phyloP scores from a whole-genome alignment of 2,329 filamentous ascomycete species.

The Aspergillus flavus region DNA sequence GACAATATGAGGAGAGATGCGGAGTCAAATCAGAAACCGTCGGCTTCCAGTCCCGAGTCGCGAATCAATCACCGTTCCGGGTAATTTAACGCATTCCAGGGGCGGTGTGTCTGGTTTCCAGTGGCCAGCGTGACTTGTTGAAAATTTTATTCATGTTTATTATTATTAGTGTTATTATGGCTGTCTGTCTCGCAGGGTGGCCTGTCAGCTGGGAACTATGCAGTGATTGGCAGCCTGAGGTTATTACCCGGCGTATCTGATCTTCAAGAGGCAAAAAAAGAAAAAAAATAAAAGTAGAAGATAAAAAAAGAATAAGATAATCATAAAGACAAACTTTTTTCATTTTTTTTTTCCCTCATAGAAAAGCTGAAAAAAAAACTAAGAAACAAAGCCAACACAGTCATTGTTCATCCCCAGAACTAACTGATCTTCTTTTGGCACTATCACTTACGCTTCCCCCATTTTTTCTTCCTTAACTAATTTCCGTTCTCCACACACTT shows the following conservation, averaged over 20 bases:
- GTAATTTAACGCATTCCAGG: constrained; percentile 14
- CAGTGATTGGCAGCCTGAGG: not conserved
- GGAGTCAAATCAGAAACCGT: constrained; percentile 3
- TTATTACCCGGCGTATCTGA: constrained; percentile 7
- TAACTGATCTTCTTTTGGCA: not conserved
- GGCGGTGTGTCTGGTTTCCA: constrained; percentile 11
- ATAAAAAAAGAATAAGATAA: not conserved
- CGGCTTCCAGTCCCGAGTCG: not conserved
- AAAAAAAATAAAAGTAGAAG: not conserved
- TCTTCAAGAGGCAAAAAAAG: constrained; percentile 1
- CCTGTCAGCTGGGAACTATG: not conserved
- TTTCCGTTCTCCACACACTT: constrained; percentile 25
- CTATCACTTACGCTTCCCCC: constrained; percentile 9
- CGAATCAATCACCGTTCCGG: constrained; percentile 2
- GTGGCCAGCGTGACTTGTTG: constrained; percentile 3
- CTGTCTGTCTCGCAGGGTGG: not conserved
- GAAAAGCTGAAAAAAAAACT: not conserved
- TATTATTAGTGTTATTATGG: not conserved
- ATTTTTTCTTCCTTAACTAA: constrained; percentile 20
- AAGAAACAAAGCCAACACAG: not conserved
- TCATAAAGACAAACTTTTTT: not conserved
- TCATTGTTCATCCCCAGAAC: not conserved
- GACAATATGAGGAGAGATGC: not conserved
- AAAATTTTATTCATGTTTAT: not conserved
- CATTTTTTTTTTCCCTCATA: constrained; percentile 1